Base-by-base conservation (phyloP, 1,139 yeast species). In the Kodamaea sp. region DNA sequence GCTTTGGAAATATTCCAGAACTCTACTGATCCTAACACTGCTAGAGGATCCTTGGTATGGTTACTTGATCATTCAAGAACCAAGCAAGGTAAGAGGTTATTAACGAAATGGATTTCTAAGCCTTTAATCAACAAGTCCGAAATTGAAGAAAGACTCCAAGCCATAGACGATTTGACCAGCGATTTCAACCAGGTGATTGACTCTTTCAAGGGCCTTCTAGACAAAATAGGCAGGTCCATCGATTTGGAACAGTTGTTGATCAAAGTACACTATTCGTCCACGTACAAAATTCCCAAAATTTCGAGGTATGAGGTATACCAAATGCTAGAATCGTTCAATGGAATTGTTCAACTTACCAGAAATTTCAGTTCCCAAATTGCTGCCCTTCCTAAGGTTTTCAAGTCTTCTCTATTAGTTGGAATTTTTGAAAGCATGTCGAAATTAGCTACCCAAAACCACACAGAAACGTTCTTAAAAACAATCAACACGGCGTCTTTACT, bases 21-120 rank as follows among this genome's bases (percentile, higher is more conserved):
- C 48, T 63, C 71, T 2, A 78, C 92, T 0, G 78, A 80, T 42
- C 55, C 60, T 11, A 58, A 61, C 12, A 63, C 73, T 1, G 66
- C 63, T 6, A 63, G 67, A 22, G 97, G 97, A 0, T 79, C 96
- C 0, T 60, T 92, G 12, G 59, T 85, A 11, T 84, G 92, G 88
- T 63, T 87, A 2, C 53, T 92, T 42, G 86, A 90, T 55, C 90
- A 83, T 43, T 86, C 97, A 0, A 63, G 78, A 27, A 87, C 97
- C 0, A 69, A 73, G 21, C 84, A 82, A 59, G 98, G 98, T 0
- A 73, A 69, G 32, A 61, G 96, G 35, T 50, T 77, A 39, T 56
- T 92, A 13, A 69, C 70, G 22, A 66, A 73, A 31, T 92, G 98
- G 98, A 62, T 90, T 0, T 70, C 80, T 1, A 67, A 73, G 41